Conservation (phyloP, 2,329 filamentous ascomycete genomes). For the Venturia aucupariae region DNA sequence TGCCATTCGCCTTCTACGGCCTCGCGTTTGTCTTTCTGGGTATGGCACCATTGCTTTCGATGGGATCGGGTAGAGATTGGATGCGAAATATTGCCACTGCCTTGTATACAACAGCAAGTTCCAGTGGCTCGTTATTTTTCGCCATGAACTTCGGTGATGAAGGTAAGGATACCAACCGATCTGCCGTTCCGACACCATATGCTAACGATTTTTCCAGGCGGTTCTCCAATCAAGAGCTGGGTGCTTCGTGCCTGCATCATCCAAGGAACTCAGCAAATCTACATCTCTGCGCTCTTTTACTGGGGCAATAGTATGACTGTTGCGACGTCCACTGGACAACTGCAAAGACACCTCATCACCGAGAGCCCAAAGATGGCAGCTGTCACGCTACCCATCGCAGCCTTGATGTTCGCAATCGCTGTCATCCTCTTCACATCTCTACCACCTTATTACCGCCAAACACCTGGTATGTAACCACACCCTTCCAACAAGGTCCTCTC, state of each 20-base stretch:
- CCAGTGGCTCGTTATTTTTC: conserved; percentile 56
- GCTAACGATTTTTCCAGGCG: conserved; percentile 25
- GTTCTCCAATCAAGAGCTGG: conserved; percentile 54
- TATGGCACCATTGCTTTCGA: conserved; percentile 44
- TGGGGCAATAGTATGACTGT: conserved; percentile 49
- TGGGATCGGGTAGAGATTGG: conserved; percentile 37
- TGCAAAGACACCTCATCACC: conserved; percentile 26
- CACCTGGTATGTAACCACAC: conserved; percentile 28
- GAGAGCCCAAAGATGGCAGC: neutral
- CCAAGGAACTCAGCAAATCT: conserved; percentile 58
- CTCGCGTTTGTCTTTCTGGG: conserved; percentile 54
- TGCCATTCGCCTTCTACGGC: conserved; percentile 55
- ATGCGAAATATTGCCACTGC: conserved; percentile 53
- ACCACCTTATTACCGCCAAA: conserved; percentile 57
- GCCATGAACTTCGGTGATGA: conserved; percentile 59
- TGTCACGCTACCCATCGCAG: conserved; percentile 42
- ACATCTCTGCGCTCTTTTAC: conserved; percentile 56
- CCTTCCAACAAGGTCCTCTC: too few relatives aligned
- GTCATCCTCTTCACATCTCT: conserved; percentile 49
- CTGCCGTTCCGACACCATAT: neutral
- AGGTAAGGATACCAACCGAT: conserved; percentile 21
- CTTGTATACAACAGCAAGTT: conserved; percentile 53
- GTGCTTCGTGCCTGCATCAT: conserved; percentile 60
- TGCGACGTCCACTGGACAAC: conserved; percentile 35
- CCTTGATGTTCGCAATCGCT: conserved; percentile 49